Conservation (phyloP, 306 rosid genomes). For the Pyrus bretschneideri region DNA sequence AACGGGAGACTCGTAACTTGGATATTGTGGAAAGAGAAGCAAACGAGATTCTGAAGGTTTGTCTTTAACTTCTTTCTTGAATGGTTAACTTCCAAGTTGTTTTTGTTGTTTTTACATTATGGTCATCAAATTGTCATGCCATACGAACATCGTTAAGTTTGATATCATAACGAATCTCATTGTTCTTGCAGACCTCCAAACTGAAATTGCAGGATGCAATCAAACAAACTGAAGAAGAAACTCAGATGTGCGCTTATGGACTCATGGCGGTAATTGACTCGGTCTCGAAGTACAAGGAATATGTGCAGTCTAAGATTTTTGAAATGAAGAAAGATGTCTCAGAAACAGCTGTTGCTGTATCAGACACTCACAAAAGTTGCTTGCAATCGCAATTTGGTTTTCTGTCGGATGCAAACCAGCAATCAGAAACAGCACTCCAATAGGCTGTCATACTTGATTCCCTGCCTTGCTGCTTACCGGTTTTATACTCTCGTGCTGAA, state of each 20-base stretch:
- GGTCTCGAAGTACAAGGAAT: conserved; percentile 56
- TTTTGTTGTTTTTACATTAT: background rate
- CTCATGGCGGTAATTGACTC: conserved; percentile 52
- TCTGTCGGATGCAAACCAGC: conserved; percentile 8
- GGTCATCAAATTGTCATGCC: background rate
- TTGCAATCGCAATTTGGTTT: conserved; percentile 23
- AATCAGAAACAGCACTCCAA: background rate
- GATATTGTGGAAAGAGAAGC: conserved; percentile 63
- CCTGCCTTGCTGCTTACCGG: background rate
- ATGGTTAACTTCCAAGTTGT: background rate
- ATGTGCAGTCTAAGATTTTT: conserved; percentile 38
- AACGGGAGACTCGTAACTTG: conserved; percentile 43
- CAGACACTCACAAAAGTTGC: conserved; percentile 44
- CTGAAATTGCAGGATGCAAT: conserved; percentile 56
- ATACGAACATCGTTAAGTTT: background rate
- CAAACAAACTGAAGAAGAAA: conserved; percentile 55
- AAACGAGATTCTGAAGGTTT: conserved; percentile 62
- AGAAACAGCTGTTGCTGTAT: conserved; percentile 44
- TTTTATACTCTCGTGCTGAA: background rate
- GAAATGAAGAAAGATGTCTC: conserved; percentile 53
- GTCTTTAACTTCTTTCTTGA: background rate
- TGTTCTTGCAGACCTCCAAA: conserved; percentile 48
- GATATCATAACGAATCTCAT: background rate
- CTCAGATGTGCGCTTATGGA: conserved; percentile 39
- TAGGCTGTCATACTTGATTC: background rate